These are phyloP conservation scores for Macaranga tanarius DNA, from an alignment of 441 rosid species.

Conservation along the genomic window DNA sequence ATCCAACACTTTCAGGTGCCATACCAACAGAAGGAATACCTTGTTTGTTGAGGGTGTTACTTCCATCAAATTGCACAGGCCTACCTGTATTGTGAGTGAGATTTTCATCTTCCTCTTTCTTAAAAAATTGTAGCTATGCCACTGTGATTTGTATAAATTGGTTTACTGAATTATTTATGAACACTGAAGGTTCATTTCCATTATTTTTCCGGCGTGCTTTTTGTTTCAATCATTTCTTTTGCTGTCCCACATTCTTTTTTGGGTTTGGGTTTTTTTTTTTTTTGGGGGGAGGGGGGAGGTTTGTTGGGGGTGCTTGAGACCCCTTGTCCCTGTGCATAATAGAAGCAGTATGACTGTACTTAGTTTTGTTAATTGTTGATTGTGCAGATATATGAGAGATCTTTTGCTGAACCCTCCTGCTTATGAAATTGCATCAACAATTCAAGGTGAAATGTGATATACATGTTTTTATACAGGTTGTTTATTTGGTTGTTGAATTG, in stretches of 20 bases:
- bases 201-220: no score
- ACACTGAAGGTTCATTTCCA: no score
- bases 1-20: conserved; percentile 76
- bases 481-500: conserved; percentile 14
- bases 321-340: neutral
- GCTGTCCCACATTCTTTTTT: neutral
- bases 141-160: neutral
- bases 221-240: neutral
- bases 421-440: conserved; percentile 80
- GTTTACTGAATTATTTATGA: conserved; percentile 2
- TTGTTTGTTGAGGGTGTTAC: conserved; percentile 87
- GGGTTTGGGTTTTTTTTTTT: no score
- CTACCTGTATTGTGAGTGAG: conserved; percentile 73
- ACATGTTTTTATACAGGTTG: neutral
- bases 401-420: conserved; percentile 96
- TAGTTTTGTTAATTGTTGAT: conserved; percentile 6
- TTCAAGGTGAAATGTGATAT: conserved; percentile 62
- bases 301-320: neutral
- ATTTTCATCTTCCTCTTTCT: neutral
- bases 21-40: conserved; percentile 98
- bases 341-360: neutral
- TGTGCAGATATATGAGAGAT: conserved; percentile 81
- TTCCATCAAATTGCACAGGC: conserved; percentile 84
- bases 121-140: neutral
- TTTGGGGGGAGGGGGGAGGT: no score